Percentiles rank a stretch among this genome's conserved stretches.
Conservation (phyloP, 1,284 basidiomycete genomes). For the Microbotryum lychnidis-dioicae region DNA sequence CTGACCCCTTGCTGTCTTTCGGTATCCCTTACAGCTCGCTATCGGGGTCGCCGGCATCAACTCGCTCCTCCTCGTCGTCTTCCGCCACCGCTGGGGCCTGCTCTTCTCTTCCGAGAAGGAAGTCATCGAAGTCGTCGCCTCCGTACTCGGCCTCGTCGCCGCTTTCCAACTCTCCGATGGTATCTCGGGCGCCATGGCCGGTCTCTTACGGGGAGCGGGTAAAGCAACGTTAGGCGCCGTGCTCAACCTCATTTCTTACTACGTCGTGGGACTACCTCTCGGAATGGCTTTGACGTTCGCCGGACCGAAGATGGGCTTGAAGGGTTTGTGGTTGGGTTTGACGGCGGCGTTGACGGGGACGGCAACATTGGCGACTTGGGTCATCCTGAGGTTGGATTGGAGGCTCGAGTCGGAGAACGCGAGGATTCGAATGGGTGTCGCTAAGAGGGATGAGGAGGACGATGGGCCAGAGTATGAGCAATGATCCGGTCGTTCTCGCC, state of each 20-base stretch:
- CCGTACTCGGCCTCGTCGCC: conserved; percentile 41
- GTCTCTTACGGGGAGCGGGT: conserved; percentile 41
- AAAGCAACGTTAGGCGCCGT: conserved; percentile 37
- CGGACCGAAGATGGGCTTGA: conserved; percentile 36
- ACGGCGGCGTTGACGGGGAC: conserved; percentile 23
- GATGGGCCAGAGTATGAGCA: neutral
- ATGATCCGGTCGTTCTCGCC: too few species aligned
- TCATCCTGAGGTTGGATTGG: conserved; percentile 37
- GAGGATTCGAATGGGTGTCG: conserved; percentile 20
- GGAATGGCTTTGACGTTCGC: conserved; percentile 37
- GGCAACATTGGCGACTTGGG: conserved; percentile 31
- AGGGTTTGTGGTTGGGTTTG: conserved; percentile 9
- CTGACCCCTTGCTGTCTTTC: too few species aligned
- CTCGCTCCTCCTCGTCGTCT: conserved; percentile 38
- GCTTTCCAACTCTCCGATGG: conserved; percentile 41
- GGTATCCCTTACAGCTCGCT: conserved; percentile 22
- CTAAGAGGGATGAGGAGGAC: conserved; percentile 21
- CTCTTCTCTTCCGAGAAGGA: conserved; percentile 39
- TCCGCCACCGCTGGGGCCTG: conserved; percentile 38
- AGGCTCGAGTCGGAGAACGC: conserved; percentile 31
- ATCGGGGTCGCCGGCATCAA: conserved; percentile 38
- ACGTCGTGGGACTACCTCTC: conserved; percentile 37
- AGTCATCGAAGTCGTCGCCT: conserved; percentile 39
- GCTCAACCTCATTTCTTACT: conserved; percentile 40
- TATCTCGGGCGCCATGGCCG: conserved; percentile 39